phyloP scores from a whole-genome alignment of 768 basidiomycete species.

The Rhizopogon roseolus region DNA sequence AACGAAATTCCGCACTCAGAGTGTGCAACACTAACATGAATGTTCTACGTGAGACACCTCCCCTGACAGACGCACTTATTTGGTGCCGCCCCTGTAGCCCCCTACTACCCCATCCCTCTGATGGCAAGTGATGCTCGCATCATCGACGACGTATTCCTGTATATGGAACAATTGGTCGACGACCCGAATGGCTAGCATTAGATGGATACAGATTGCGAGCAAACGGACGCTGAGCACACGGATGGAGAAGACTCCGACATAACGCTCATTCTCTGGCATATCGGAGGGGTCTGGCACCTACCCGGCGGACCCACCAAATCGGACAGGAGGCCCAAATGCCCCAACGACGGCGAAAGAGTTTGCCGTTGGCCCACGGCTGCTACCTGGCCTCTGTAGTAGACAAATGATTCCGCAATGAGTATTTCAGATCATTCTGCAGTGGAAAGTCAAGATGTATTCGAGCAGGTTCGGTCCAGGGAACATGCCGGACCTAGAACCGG shows the following conservation, averaged over 20 bases:
- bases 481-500: no score
- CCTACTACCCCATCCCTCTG: conserved; percentile 87
- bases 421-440: no score
- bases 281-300: conserved; percentile 48
- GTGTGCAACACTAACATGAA: conserved; percentile 70
- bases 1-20: conserved; percentile 86
- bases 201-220: conserved; percentile 60
- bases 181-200: conserved; percentile 59
- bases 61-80: conserved; percentile 7
- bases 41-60: conserved; percentile 61
- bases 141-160: conserved; percentile 95
- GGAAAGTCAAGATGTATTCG: no score
- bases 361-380: no score
- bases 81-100: conserved; percentile 46
- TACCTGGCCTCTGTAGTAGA: no score
- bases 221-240: conserved; percentile 68
- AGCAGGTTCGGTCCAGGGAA: no score
- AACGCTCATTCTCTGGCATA: conserved; percentile 55
- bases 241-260: conserved; percentile 74
- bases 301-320: conserved; percentile 37
- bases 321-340: no score
- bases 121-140: conserved; percentile 97
- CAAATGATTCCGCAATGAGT: no score
- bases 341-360: no score
- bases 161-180: conserved; percentile 90